Conservation (phyloP, 1,284 basidiomycete species). For the Malassezia vespertilionis region DNA sequence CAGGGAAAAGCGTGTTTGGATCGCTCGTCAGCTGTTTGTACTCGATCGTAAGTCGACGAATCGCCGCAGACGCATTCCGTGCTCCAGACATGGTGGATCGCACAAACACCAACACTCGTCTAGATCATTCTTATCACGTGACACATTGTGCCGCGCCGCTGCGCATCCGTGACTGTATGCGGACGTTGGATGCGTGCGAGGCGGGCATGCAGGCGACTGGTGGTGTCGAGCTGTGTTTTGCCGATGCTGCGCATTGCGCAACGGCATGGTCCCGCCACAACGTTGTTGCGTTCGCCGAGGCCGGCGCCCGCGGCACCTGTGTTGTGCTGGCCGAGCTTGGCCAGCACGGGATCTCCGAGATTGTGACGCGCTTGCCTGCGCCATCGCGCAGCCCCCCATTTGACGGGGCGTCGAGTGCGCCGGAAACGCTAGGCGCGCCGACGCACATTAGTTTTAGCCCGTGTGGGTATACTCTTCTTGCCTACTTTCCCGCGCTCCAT, state of each 20-base stretch:
- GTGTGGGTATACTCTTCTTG: constrained; percentile 11
- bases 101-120: constrained; percentile 6
- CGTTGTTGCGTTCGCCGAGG: neutral
- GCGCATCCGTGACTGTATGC: neutral
- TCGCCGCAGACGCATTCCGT: constrained; percentile 26
- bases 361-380: too few relatives aligned
- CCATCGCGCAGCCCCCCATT: neutral
- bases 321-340: constrained; percentile 1
- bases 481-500: constrained; percentile 8
- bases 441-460: constrained; percentile 10
- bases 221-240: neutral
- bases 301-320: constrained; percentile 1
- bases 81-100: constrained; percentile 10
- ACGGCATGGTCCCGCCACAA: constrained; percentile 14
- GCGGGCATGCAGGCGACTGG: neutral
- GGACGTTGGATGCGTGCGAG: neutral
- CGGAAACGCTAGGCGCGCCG: neutral
- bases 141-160: neutral
- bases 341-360: too few relatives aligned
- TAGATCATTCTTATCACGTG: neutral
- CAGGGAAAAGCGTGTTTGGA: constrained; percentile 42
- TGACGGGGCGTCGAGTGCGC: neutral
- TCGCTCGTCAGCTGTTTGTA: constrained; percentile 46
- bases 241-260: neutral
- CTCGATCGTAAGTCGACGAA: constrained; percentile 45